Base-by-base conservation (phyloP, 176 grass and related monocot genomes). In the Zea mays region DNA sequence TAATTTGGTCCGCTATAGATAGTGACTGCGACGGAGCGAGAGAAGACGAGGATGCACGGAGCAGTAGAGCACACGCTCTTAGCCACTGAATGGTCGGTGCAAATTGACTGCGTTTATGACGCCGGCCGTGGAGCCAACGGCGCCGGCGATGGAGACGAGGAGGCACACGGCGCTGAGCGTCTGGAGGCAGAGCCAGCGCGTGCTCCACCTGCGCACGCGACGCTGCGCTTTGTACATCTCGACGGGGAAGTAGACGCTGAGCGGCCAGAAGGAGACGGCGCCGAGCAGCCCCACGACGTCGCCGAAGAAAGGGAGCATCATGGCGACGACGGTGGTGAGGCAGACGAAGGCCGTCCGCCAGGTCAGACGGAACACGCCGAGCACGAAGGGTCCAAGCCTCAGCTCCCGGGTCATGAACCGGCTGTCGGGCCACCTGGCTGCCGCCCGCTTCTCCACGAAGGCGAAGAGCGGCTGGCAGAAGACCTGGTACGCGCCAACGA, bases 401-500 rank as follows among this genome's bases (percentile, higher is more conserved):
- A 87, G 4, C 60, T 91, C 81, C 16, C 39, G 4, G 5, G 71
- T 0, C 73, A 91, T 16, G 84, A 97, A 85, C n/a, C 50, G 40
- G 84, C 81, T 81, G 35, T 85, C 79, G 1, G 93, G 88, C 90
- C 90, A 97, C 43, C 49, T 41, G 10, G 69, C 71, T 1, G 68
- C 9, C 9, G 91, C 94, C 49, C 82, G 74, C 67, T 69, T 65
- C 76, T 97, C 93, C 16, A 97, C 57, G 69, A 88, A 88, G 43
- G 93, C 90, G 82, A 97, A 97, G 37, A 97, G 64, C 4, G 93
- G 93, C 85, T 97, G 93, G 72, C 73, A 84, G 82, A 72, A 97
- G 37, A 92, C 93, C 67, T 97, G 93, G 85, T 97, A 97, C 0
- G 93, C 93, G 12, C 93, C 90, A 73, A 97, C 55, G 73, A 90